Evolutionary conservation across 768 basidiomycete genomes (phyloP).

Genomic region (Mycena latifolia): DNA sequence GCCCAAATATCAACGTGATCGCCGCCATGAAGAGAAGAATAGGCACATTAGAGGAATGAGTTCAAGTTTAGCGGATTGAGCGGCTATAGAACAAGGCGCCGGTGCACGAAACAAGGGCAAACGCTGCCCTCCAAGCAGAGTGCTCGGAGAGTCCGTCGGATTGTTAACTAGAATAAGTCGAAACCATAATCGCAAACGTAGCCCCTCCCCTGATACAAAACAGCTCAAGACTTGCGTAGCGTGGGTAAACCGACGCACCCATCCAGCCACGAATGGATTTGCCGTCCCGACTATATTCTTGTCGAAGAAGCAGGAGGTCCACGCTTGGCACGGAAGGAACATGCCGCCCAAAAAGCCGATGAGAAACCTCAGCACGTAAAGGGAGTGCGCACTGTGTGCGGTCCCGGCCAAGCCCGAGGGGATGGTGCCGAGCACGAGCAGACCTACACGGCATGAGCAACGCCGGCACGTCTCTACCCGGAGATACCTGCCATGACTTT

Average conservation of each 20-base stretch:
- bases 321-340: slow-evolving; percentile 72
- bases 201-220: slow-evolving; percentile 51
- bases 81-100: neutral
- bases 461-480: too few relatives aligned
- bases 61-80: too few relatives aligned
- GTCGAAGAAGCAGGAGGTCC: slow-evolving; percentile 74
- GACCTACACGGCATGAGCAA: slow-evolving; percentile 12
- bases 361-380: slow-evolving; percentile 66
- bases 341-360: slow-evolving; percentile 72
- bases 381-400: slow-evolving; percentile 50
- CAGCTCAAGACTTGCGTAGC: neutral
- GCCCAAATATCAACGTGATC: slow-evolving; percentile 58
- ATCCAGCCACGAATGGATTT: slow-evolving; percentile 68
- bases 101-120: slow-evolving; percentile 54
- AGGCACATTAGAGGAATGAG: too few relatives aligned
- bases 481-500: slow-evolving; percentile 61
- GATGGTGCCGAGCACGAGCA: slow-evolving; percentile 67
- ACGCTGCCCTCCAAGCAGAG: slow-evolving; percentile 67
- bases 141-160: slow-evolving; percentile 51
- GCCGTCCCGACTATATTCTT: slow-evolving; percentile 57
- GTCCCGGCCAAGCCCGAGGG: slow-evolving; percentile 71
- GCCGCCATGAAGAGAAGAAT: slow-evolving; percentile 58
- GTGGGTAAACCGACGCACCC: slow-evolving; percentile 47
- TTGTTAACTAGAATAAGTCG: slow-evolving; percentile 57
- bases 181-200: slow-evolving; percentile 70